Conservation (phyloP, 768 basidiomycete genomes). For the Lyophyllum shimeji region DNA sequence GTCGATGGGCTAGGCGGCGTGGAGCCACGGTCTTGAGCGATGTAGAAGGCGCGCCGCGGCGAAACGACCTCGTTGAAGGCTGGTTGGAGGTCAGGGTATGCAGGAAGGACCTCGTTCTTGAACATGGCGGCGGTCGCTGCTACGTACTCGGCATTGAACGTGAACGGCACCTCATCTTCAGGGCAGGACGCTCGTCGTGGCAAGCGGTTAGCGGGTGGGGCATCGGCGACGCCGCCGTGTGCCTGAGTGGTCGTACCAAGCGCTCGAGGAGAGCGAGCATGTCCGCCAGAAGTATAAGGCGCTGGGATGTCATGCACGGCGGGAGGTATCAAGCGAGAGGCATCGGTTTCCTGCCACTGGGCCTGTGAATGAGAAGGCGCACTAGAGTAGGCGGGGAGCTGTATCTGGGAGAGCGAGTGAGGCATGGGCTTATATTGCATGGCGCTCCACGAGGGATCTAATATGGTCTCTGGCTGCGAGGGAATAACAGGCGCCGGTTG, state of each 20-base stretch:
- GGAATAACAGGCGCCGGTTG: constrained; percentile 6
- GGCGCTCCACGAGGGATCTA: constrained; percentile 7
- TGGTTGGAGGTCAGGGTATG: constrained; percentile 29
- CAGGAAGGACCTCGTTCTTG: constrained; percentile 31
- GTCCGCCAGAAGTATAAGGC: not conserved
- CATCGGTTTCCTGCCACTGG: constrained; percentile 5
- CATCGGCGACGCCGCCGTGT: not conserved
- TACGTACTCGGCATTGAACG: constrained; percentile 33
- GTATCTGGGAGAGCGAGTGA: constrained; percentile 7
- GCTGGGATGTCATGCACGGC: not conserved
- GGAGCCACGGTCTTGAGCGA: constrained; percentile 14
- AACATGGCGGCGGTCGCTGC: constrained; percentile 33
- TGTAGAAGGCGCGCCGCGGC: constrained; percentile 17
- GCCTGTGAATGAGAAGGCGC: not conserved
- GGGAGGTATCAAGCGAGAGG: not conserved
- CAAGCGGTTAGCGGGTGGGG: constrained; percentile 10
- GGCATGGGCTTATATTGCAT: constrained; percentile 8
- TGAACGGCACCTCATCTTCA: constrained; percentile 36
- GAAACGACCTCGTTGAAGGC: constrained; percentile 13
- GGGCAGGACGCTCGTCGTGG: constrained; percentile 17
- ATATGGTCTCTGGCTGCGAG: constrained; percentile 1
- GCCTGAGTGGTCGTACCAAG: not conserved
- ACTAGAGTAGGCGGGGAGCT: not conserved
- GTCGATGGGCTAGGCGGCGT: constrained; percentile 17
- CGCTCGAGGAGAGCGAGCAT: not conserved